Percentiles rank a stretch among this genome's conserved stretches.
phyloP scores from a whole-genome alignment of 2,329 filamentous ascomycete genomes.

The Chrysosporium keratinophilum region DNA sequence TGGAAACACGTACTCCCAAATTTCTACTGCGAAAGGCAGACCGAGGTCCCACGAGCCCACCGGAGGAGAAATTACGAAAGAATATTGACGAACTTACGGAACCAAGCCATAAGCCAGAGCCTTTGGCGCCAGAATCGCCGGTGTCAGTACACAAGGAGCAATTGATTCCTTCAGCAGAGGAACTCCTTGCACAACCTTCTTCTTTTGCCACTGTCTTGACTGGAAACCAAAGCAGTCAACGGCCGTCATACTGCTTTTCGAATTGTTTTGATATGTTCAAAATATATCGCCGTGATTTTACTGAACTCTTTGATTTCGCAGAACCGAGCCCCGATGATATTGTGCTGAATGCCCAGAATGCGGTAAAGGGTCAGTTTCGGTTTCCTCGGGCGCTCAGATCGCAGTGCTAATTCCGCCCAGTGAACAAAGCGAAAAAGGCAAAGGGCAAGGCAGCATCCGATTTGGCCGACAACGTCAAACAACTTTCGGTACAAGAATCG shows the following conservation, averaged over 20 bases:
- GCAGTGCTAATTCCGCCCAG: slow-evolving; percentile 35
- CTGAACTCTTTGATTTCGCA: slow-evolving; percentile 54
- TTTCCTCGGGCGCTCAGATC: not conserved
- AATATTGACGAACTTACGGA: not conserved
- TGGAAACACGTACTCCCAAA: slow-evolving; percentile 1
- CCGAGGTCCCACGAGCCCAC: not conserved
- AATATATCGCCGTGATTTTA: slow-evolving; percentile 31
- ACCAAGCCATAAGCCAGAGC: not conserved
- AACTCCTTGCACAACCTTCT: slow-evolving; percentile 40
- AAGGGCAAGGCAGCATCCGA: slow-evolving; percentile 33
- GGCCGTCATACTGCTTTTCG: not conserved
- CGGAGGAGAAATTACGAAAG: not conserved
- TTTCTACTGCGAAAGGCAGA: slow-evolving; percentile 8
- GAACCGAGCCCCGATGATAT: slow-evolving; percentile 86
- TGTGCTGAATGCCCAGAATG: slow-evolving; percentile 68
- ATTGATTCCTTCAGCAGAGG: slow-evolving; percentile 4
- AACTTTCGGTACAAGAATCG: slow-evolving; percentile 41
- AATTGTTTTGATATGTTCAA: slow-evolving; percentile 8
- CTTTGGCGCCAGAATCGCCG: not conserved
- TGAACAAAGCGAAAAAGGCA: slow-evolving; percentile 36
- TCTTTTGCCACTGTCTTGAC: slow-evolving; percentile 41
- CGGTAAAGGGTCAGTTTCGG: slow-evolving; percentile 60
- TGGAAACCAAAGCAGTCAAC: slow-evolving; percentile 20
- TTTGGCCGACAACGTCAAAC: slow-evolving; percentile 40
- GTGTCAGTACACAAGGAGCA: not conserved